These are phyloP conservation scores for Aciculoconidium aculeatum DNA, from an alignment of 805 yeast species.

Conservation along the genomic window DNA sequence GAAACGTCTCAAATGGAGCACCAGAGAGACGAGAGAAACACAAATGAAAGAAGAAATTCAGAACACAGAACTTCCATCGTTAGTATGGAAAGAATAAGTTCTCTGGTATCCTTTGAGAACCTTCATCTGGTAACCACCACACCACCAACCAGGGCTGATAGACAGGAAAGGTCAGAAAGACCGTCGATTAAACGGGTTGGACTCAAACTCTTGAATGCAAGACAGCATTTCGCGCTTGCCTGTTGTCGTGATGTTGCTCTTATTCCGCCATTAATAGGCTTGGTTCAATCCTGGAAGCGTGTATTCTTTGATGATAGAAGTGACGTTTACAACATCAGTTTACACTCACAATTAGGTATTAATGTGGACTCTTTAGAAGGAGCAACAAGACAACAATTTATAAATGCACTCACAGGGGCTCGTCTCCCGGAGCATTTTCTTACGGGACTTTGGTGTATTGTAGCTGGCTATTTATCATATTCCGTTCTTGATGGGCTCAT, in stretches of 20 bases:
- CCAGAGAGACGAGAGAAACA: too few relatives aligned
- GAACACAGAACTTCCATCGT: constrained; percentile 5
- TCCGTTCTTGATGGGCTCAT: constrained; percentile 83
- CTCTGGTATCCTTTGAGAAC: constrained; percentile 4
- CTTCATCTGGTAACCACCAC: constrained; percentile 4
- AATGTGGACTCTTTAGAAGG: constrained; percentile 1
- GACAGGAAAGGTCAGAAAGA: constrained; percentile 11
- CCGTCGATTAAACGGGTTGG: constrained; percentile 51
- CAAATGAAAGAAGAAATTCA: constrained; percentile 2
- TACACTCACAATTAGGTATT: constrained; percentile 5
- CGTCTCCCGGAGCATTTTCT: constrained; percentile 73
- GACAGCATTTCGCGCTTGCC: constrained; percentile 71
- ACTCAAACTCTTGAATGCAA: constrained; percentile 63
- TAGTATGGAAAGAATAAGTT: too few relatives aligned
- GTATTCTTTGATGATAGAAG: constrained; percentile 17
- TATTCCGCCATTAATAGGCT: constrained; percentile 57
- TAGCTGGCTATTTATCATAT: constrained; percentile 77
- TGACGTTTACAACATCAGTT: constrained; percentile 5
- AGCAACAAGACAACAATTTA: constrained; percentile 3
- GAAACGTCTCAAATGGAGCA: constrained; percentile 33
- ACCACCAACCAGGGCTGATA: constrained; percentile 1
- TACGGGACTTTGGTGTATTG: constrained; percentile 90
- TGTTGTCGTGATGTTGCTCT: constrained; percentile 75
- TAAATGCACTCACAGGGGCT: constrained; percentile 43
- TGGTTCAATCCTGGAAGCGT: constrained; percentile 39